Conservation (phyloP, 1,284 basidiomycete genomes). For the Rhodotorula sp. region DNA sequence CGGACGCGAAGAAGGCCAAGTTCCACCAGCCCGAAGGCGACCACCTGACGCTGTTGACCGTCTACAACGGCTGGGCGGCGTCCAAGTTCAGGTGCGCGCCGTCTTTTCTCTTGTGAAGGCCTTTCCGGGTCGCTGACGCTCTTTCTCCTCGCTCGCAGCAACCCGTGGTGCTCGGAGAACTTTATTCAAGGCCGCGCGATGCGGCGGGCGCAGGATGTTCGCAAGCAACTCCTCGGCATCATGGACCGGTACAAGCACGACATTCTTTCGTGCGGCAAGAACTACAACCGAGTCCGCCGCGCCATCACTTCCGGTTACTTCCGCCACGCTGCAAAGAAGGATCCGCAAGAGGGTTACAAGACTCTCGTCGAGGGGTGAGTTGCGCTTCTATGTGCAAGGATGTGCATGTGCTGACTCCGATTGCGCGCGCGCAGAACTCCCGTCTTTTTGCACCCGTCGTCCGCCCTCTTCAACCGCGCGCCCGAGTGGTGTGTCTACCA, state of each 20-base stretch:
- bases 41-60: slow-evolving; percentile 88
- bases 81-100: slow-evolving; percentile 71
- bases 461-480: slow-evolving; percentile 92
- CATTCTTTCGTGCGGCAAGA: slow-evolving; percentile 82
- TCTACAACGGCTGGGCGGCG: slow-evolving; percentile 97
- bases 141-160: background rate
- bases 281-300: slow-evolving; percentile 89
- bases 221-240: slow-evolving; percentile 95
- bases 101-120: slow-evolving; percentile 52
- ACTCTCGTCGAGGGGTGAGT: slow-evolving; percentile 81
- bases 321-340: slow-evolving; percentile 94
- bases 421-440: slow-evolving; percentile 59
- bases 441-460: slow-evolving; percentile 96
- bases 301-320: slow-evolving; percentile 98
- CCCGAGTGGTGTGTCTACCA: slow-evolving; percentile 77
- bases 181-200: slow-evolving; percentile 97
- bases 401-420: background rate
- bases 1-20: slow-evolving; percentile 98
- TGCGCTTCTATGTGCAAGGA: background rate
- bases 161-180: slow-evolving; percentile 58
- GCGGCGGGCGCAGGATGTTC: slow-evolving; percentile 94
- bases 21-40: slow-evolving; percentile 98
- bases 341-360: slow-evolving; percentile 72
- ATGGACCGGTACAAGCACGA: slow-evolving; percentile 99
- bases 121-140: slow-evolving; percentile 58